These are phyloP conservation scores for Blastobotrys niveus DNA, from an alignment of 1,139 yeast species.

Conservation along the genomic window DNA sequence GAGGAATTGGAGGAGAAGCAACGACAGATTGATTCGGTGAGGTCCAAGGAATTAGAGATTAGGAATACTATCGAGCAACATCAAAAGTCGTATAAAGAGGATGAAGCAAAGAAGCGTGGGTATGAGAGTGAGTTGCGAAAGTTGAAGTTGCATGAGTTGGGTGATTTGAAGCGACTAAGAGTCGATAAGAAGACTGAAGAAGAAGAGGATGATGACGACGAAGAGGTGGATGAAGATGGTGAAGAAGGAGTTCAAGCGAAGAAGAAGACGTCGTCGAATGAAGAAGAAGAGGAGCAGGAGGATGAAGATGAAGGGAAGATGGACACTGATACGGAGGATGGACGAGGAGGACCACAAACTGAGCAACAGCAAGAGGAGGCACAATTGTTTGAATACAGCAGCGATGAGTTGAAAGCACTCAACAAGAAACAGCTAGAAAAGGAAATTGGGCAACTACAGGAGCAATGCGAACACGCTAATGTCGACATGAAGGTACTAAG, in stretches of 20 bases:
- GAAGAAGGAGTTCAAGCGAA: constrained; percentile 16
- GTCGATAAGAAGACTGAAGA: constrained; percentile 9
- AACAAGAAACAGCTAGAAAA: constrained; percentile 48
- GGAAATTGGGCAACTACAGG: constrained; percentile 53
- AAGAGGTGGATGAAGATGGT: constrained; percentile 10
- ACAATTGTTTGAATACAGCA: constrained; percentile 34
- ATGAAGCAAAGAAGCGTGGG: constrained; percentile 38
- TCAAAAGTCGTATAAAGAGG: constrained; percentile 41
- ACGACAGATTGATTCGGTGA: constrained; percentile 52
- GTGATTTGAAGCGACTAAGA: constrained; percentile 13
- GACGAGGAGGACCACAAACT: no score
- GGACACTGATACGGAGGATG: constrained; percentile 7
- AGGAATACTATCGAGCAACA: constrained; percentile 60
- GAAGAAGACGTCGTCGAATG: constrained; percentile 15
- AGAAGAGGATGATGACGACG: constrained; percentile 13
- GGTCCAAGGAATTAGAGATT: constrained; percentile 66
- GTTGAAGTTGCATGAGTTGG: constrained; percentile 31
- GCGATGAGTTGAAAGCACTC: constrained; percentile 49
- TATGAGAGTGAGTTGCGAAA: constrained; percentile 29
- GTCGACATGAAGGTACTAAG: constrained; percentile 71
- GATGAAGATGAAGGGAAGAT: constrained; percentile 18
- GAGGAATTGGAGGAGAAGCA: constrained; percentile 47
- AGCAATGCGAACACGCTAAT: constrained; percentile 50
- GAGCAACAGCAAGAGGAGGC: constrained; percentile 15
- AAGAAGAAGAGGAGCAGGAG: constrained; percentile 21